Evolutionary conservation across 352 stramenopile genomes (phyloP).

Genomic region (Globisporangium paddicum): DNA sequence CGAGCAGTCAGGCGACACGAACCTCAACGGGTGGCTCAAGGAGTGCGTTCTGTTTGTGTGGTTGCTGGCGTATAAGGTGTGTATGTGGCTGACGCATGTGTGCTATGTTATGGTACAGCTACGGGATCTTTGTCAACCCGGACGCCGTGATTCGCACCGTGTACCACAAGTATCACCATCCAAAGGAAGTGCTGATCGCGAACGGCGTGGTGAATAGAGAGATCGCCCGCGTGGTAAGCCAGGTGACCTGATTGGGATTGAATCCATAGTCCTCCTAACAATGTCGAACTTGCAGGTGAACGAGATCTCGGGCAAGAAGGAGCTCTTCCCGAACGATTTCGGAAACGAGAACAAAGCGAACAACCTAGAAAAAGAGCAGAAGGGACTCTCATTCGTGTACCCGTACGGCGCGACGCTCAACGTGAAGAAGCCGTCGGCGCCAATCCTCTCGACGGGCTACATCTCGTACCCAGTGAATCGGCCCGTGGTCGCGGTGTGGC

Average conservation of each 20-base stretch:
- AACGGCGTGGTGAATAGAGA: conserved; percentile 93
- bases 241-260: background rate
- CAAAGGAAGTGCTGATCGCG: conserved; percentile 94
- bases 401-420: conserved; percentile 93
- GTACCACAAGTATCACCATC: conserved; percentile 97
- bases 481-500: conserved; percentile 88
- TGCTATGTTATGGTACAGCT: conserved; percentile 28
- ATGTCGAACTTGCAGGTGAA: conserved; percentile 27
- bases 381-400: conserved; percentile 93
- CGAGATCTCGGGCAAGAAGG: conserved; percentile 65
- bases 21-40: conserved; percentile 94
- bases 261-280: background rate
- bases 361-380: conserved; percentile 75
- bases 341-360: conserved; percentile 34
- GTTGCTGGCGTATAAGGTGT: background rate
- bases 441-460: conserved; percentile 88
- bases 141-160: conserved; percentile 91
- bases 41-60: conserved; percentile 43
- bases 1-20: conserved; percentile 87
- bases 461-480: conserved; percentile 96
- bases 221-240: conserved; percentile 67
- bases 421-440: conserved; percentile 87
- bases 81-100: background rate
- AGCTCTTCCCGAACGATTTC: conserved; percentile 31
- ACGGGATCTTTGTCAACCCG: conserved; percentile 82